Evolutionary conservation across 2,329 filamentous ascomycete genomes (phyloP).

Genomic region (Basipetospora chlamydospora): DNA sequence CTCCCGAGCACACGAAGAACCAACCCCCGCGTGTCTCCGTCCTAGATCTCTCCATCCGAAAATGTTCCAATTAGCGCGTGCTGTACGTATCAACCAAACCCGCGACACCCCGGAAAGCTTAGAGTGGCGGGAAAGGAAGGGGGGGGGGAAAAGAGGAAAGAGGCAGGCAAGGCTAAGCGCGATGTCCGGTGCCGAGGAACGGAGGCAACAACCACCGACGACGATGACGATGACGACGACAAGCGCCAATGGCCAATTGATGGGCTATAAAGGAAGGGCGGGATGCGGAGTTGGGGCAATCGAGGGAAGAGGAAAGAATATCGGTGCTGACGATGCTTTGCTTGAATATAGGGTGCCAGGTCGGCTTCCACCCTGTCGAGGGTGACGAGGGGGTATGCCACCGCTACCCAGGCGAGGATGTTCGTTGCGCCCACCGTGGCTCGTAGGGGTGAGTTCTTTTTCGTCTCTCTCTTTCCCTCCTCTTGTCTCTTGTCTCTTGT

Average conservation of each 20-base stretch:
- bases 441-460: conserved; percentile 38
- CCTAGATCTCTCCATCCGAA: not conserved
- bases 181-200: too few relatives aligned
- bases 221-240: not conserved
- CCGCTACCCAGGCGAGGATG: conserved; percentile 33
- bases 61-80: conserved; percentile 5
- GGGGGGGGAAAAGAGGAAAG: not conserved
- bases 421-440: conserved; percentile 48
- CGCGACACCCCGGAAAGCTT: not conserved
- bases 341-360: conserved; percentile 4
- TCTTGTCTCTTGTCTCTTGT: too few relatives aligned
- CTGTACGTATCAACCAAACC: conserved; percentile 2
- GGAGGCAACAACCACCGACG: not conserved
- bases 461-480: not conserved
- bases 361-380: conserved; percentile 5
- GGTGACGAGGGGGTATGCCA: conserved; percentile 4
- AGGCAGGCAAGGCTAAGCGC: too few relatives aligned
- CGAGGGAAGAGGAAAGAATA: not conserved
- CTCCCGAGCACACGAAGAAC: not conserved
- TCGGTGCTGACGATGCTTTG: not conserved
- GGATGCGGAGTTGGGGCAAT: not conserved
- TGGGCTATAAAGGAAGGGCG: not conserved
- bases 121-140: not conserved
- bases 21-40: not conserved
- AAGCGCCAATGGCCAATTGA: not conserved